Base-by-base conservation (phyloP, 345 rosid species). In the Trapa bicornis region DNA sequence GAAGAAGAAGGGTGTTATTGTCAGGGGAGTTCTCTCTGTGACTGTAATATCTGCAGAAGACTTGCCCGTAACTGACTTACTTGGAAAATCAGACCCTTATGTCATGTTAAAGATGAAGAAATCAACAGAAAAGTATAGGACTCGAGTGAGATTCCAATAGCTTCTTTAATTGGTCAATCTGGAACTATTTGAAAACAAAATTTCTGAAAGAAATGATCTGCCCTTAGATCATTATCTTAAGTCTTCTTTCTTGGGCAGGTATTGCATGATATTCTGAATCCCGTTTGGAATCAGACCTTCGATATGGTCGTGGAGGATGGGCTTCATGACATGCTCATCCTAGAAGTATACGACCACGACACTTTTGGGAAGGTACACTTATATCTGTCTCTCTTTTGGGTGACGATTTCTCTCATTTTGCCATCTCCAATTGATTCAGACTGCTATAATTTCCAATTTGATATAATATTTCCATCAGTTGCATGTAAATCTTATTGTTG, bases 251-350 rank as follows among this genome's bases (percentile, higher is more conserved):
- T 71, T 48, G 37, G 63, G 36, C 82, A 89, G 92, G 99, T 89
- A 61, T 83, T 88, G 65, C 84, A 82, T 38, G 83, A 89, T 47
- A 84, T 79, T 69, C 78, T 94, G 70, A 86, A 94, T 81, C 97
- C 99, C 8, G 88, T 88, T 45, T 94, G 99, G 99, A 88, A 94
- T 72, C 97, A 89, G 64, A 87, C 99, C 2, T 91, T 94, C 72
- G 97, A 91, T 71, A 85, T 91, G 56, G 95, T 94, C 37, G 99
- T 91, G 70, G 99, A 91, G 85, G 89, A 89, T 81, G 99, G 84
- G 42, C 74, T 86, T 53, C 99, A 87, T 65, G 99, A 94, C 68
- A 84, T 94, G 78, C 62, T 94, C 61, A 80, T 86, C 33, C 12
- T 85, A 52, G 96, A 91, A 70, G 82, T 91, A 1, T 91, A 80